Evolutionary conservation across 1,284 basidiomycete species (phyloP), one percentile per base, ranked within the genome.

Genomic region (Filobasidium uniguttulatum): DNA sequence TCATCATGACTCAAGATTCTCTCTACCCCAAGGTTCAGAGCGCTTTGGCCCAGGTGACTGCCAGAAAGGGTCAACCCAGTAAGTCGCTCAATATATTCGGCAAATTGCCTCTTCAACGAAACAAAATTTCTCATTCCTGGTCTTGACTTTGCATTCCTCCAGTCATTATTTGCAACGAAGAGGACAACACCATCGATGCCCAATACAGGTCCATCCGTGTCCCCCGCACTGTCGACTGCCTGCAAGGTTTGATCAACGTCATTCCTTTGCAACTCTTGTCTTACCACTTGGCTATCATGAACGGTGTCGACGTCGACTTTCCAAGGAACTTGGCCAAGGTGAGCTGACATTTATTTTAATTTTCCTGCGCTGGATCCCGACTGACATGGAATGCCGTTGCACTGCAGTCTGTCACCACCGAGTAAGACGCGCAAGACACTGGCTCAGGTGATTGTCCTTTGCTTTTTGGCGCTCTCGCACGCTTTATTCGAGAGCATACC

Each of bases 1-100:
- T 99, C 72, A 81, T 98, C 75, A 97, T 97, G 91, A 98, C 94
- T 40, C 85, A 88, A 63, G 94, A 99, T 73, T 93, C 89, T 51
- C 75, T 97, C 44, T 98, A 97, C 73, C 89, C 93, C 64, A 98
- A 99, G 77, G 91, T 96, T 46, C 88, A 94, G 67, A 86, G 83
- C 15, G 94, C 94, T 26, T 85, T 94, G 60, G 74, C 88, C 48
- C 93, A 99, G 73, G 91, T 99, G 69, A 93, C 86, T 9, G 91
- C 93, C 34, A 83, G 93, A 68, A 96, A 93, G 72, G 94, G 91
- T 49, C 82, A 85, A 62, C 90, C 90, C 35, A 85, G 65, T 67
- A 41, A 57, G 65, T 55, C 34, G 23, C 23, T 31, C 20, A 12
- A 22, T 20, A 40, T 14, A 5, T 5, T 40, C 10, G 44, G 36